Base-by-base conservation (phyloP, 176 grass and related monocot genomes). In the Raddia guianensis region DNA sequence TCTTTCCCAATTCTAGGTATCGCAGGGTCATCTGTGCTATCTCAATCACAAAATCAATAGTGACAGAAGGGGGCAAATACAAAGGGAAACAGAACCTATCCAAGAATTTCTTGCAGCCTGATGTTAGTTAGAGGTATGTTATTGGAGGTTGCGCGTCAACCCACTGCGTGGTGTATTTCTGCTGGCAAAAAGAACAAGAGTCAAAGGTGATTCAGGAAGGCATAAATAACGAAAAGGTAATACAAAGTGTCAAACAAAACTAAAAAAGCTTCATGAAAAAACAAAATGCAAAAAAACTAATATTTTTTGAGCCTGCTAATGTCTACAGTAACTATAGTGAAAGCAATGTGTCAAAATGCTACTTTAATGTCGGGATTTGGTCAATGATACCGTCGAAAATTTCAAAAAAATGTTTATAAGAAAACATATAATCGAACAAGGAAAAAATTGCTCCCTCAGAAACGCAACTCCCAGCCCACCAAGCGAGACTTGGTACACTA, bases 1-100 rank as follows among this genome's bases (percentile, higher is more conserved):
- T 66, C 71, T 86, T 88, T 80, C 84, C 79, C 80, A 73, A 72
- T 84, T 83, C 85, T 86, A 88, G 51, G 79, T 84, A 78, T 82
- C 43, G 86, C 66, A 92, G 79, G 87, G 88, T 84, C 89, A 83
- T 83, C 78, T 67, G 71, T 92, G 82, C 78, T 85, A 85, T 92
- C 80, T 92, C 83, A 90, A 88, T 90, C 84, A 71, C 77, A 81
- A 90, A 86, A 92, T 35, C 82, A 92, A 85, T 81, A 72, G 55
- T 74, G 69, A 46, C 33, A 34, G 35, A 81, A 81, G 65, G 81
- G 68, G 48, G 82, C 27, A 85, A 89, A 81, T 63, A 65, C 82
- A 86, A 84, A 45, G 58, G 66, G 66, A 75, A 70, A 85, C 66
- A 42, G 83, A 81, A 77, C 47, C 84, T 85, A 89, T 87, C 13